Percentiles rank a stretch among this genome's conserved stretches.
Evolutionary conservation across 2,329 filamentous ascomycete genomes (phyloP).

Genomic region (Ophiosphaerella korrae): DNA sequence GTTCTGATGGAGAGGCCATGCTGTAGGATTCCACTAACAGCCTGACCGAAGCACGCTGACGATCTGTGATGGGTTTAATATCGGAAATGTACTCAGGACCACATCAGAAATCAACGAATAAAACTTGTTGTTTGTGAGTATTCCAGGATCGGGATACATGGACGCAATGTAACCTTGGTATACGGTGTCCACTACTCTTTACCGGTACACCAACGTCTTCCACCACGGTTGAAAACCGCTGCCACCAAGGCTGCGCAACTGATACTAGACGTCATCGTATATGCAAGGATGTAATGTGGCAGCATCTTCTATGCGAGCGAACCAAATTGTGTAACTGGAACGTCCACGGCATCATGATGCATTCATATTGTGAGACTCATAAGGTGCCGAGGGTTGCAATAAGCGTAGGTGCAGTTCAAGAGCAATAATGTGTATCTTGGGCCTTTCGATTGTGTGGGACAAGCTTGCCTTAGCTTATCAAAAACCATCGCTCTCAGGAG

Average conservation of each 20-base stretch:
- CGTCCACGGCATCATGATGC: neutral
- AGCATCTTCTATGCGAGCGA: neutral
- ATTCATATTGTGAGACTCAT: neutral
- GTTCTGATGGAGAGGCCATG: no score
- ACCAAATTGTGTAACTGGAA: neutral
- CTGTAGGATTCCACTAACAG: no score
- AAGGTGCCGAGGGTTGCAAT: neutral
- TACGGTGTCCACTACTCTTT: neutral
- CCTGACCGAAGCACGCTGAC: no score
- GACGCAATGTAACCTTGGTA: no score
- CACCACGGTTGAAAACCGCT: neutral
- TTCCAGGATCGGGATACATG: no score
- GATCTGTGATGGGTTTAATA: no score
- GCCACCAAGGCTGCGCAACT: constrained; percentile 1
- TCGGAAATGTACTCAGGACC: no score
- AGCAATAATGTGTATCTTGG: neutral
- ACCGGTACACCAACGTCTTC: neutral
- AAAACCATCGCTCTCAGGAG: constrained; percentile 7
- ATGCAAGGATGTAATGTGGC: neutral
- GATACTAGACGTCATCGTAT: constrained; percentile 4
- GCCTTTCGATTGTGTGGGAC: neutral
- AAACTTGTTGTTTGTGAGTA: no score
- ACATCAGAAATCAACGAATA: no score
- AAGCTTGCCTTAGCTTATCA: constrained; percentile 10
- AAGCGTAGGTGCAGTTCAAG: neutral